Conservation (phyloP, 768 basidiomycete species). For the Rickenella mellea region DNA sequence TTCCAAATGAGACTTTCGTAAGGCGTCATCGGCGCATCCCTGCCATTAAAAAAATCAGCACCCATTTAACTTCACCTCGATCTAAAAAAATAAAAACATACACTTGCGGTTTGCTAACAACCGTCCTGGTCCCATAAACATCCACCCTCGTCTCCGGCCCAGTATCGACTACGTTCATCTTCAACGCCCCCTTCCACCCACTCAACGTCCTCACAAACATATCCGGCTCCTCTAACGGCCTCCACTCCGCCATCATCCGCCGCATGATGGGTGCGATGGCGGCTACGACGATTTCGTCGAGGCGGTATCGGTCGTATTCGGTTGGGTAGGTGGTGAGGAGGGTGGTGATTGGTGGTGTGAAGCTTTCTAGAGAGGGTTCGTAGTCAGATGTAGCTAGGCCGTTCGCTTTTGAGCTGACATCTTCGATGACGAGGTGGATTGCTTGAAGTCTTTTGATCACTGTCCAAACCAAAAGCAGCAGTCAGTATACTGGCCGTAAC, state of each 20-base stretch:
- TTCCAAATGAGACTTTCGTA: slow-evolving; percentile 94
- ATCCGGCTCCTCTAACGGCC: slow-evolving; percentile 72
- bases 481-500: no score
- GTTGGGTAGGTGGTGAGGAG: slow-evolving; percentile 57
- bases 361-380: slow-evolving; percentile 64
- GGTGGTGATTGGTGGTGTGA: slow-evolving; percentile 63
- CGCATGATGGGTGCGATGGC: slow-evolving; percentile 79
- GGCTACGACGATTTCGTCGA: slow-evolving; percentile 91
- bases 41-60: slow-evolving; percentile 16
- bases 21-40: slow-evolving; percentile 76
- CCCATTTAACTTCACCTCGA: slow-evolving; percentile 7
- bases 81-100: slow-evolving; percentile 19
- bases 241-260: slow-evolving; percentile 67
- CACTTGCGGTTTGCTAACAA: slow-evolving; percentile 23
- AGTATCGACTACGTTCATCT: slow-evolving; percentile 41
- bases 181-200: slow-evolving; percentile 60
- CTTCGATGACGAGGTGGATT: slow-evolving; percentile 65
- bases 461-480: no score
- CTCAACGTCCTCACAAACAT: slow-evolving; percentile 56
- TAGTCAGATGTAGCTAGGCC: slow-evolving; percentile 49
- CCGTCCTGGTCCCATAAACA: slow-evolving; percentile 41
- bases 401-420: slow-evolving; percentile 56
- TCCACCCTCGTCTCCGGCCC: slow-evolving; percentile 38
- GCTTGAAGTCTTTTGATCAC: slow-evolving; percentile 73
- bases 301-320: slow-evolving; percentile 69